phyloP scores from a whole-genome alignment of 148 eudicot species.

The Bassia scoparia region DNA sequence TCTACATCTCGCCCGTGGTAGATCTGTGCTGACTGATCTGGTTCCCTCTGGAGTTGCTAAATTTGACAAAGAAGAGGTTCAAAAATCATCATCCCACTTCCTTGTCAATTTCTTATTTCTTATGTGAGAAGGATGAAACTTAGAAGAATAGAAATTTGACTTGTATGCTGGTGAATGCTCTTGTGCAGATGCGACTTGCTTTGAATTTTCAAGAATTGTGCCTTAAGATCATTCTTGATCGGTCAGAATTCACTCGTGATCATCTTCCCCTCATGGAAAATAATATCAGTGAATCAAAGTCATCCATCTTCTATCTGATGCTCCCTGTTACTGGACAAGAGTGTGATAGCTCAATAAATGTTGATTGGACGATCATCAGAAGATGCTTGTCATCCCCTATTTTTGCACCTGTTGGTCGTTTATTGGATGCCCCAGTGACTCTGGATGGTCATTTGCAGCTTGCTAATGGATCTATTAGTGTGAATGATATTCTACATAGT shows the following conservation, averaged over 20 bases:
- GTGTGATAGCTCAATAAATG: conserved; percentile 29
- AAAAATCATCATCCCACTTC: background rate
- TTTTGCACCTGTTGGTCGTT: conserved; percentile 36
- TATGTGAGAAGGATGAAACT: conserved; percentile 8
- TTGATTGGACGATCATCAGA: conserved; percentile 71
- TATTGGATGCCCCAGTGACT: conserved; percentile 19
- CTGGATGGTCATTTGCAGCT: conserved; percentile 47
- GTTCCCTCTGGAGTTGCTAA: conserved; percentile 49
- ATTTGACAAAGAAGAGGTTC: conserved; percentile 68
- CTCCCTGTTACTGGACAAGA: conserved; percentile 59
- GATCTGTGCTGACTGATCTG: conserved; percentile 64
- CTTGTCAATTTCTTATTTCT: background rate
- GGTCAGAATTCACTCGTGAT: conserved; percentile 53
- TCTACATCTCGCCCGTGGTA: conserved; percentile 71
- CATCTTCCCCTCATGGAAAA: conserved; percentile 49
- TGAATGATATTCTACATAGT: conserved; percentile 56
- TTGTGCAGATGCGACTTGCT: conserved; percentile 63
- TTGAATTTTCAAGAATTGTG: conserved; percentile 68
- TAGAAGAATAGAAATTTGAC: background rate
- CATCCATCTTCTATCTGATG: conserved; percentile 63
- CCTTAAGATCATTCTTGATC: conserved; percentile 76
- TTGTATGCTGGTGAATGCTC: background rate
- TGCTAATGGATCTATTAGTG: conserved; percentile 59
- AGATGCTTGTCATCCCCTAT: conserved; percentile 86
- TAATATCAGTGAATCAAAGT: conserved; percentile 30